These are phyloP conservation scores for Saturnispora serradocipensis DNA, from an alignment of 805 yeast genomes.

Conservation along the genomic window DNA sequence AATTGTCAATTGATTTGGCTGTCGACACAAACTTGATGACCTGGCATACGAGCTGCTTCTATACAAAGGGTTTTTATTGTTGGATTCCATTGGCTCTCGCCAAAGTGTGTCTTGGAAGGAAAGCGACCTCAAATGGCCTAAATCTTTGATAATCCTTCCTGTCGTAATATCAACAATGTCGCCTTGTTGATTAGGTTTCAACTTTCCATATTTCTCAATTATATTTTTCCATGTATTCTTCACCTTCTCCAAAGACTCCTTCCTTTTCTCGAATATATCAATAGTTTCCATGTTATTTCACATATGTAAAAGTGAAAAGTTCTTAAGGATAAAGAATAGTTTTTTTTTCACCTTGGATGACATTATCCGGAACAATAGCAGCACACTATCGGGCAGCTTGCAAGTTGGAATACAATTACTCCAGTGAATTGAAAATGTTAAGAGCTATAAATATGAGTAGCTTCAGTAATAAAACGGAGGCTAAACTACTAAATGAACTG, in stretches of 20 bases:
- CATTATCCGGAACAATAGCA: no score
- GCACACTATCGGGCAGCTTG: no score
- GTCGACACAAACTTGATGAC: background rate
- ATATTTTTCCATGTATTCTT: constrained; percentile 40
- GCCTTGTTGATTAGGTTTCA: constrained; percentile 43
- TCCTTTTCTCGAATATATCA: constrained; percentile 1
- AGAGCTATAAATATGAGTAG: background rate
- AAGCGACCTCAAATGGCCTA: constrained; percentile 58
- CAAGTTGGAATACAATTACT: no score
- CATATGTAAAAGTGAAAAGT: background rate
- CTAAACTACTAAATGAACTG: background rate
- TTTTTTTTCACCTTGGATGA: background rate
- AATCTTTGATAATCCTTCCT: constrained; percentile 54
- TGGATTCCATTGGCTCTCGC: constrained; percentile 14
- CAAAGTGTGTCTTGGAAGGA: constrained; percentile 27
- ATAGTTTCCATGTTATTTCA: background rate
- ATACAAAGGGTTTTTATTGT: background rate
- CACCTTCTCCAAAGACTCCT: constrained; percentile 16
- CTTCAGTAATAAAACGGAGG: background rate
- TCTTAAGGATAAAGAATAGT: background rate
- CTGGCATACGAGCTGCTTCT: background rate
- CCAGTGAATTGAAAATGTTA: no score
- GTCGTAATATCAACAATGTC: constrained; percentile 58
- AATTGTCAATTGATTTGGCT: background rate
- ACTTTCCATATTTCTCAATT: constrained; percentile 39